These are phyloP conservation scores for Vitis rotundifolia DNA, from an alignment of 164 flowering plant genomes.

Conservation along the genomic window DNA sequence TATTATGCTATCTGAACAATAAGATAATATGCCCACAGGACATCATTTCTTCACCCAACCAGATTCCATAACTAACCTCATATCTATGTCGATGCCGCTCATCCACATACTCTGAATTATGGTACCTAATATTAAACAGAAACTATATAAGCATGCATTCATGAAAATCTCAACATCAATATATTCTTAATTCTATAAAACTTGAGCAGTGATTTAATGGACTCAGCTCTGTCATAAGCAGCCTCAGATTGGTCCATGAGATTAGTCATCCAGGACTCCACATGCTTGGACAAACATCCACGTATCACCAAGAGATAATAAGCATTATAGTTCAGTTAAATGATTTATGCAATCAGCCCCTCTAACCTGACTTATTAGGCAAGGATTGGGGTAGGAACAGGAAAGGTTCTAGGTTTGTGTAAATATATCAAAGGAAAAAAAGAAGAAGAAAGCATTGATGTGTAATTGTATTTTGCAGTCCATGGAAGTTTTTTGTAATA, in stretches of 20 bases:
- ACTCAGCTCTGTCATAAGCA: neutral
- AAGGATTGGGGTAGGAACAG: too few relatives aligned
- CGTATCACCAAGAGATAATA: neutral
- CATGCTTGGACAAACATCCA: neutral
- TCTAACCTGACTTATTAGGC: too few relatives aligned
- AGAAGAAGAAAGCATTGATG: too few relatives aligned
- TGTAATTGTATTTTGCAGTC: too few relatives aligned
- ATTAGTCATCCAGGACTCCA: neutral
- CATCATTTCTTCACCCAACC: neutral
- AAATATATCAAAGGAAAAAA: too few relatives aligned
- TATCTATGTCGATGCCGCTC: constrained; percentile 98
- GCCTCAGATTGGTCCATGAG: neutral
- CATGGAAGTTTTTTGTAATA: neutral
- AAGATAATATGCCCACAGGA: neutral
- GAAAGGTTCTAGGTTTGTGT: too few relatives aligned
- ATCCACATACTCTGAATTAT: constrained; percentile 65
- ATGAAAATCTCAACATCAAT: neutral
- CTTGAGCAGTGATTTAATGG: neutral
- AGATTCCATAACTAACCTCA: constrained; percentile 54
- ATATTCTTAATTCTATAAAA: neutral
- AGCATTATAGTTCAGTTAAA: too few relatives aligned
- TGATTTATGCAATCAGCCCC: too few relatives aligned
- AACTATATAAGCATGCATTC: neutral
- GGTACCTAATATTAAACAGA: constrained; percentile 45
- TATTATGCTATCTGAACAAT: neutral